Percentiles rank a stretch among this genome's conserved stretches.
phyloP scores from a whole-genome alignment of 257 asterid genomes.

The Cinchona pubescens region DNA sequence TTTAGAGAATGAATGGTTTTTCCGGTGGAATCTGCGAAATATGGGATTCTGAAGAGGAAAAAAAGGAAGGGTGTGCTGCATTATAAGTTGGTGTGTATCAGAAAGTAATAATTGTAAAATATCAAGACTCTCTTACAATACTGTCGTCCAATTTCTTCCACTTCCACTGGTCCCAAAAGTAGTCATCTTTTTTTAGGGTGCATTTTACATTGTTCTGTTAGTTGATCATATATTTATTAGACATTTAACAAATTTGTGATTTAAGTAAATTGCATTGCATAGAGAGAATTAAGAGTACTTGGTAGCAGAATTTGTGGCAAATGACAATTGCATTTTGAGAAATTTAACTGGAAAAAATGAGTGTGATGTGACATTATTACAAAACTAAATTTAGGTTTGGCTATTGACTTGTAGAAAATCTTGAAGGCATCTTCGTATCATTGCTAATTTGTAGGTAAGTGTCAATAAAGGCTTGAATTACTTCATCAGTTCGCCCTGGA shows the following conservation, averaged over 20 bases:
- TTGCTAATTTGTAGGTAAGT: background rate
- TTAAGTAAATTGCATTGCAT: background rate
- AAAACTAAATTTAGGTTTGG: background rate
- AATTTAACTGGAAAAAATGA: too few relatives aligned
- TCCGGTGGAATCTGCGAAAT: constrained; percentile 32
- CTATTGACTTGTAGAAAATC: background rate
- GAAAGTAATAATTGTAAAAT: constrained; percentile 21
- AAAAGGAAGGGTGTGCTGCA: constrained; percentile 10
- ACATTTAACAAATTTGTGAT: background rate
- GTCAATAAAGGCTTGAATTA: too few relatives aligned
- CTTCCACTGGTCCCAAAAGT: constrained; percentile 33
- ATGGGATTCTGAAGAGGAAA: constrained; percentile 11
- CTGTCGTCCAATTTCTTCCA: constrained; percentile 27
- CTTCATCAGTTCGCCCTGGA: too few relatives aligned
- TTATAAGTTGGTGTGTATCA: constrained; percentile 17
- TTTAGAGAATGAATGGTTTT: constrained; percentile 36
- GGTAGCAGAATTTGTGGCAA: background rate
- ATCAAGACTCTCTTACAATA: background rate
- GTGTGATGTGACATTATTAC: too few relatives aligned
- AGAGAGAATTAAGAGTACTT: background rate
- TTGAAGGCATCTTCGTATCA: background rate
- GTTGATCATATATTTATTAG: constrained; percentile 5
- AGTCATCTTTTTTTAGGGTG: background rate
- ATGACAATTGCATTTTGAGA: background rate
- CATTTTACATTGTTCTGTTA: background rate